Conservation (phyloP, 208 protist genomes). For the Leptomonas pyrrhocoris region DNA sequence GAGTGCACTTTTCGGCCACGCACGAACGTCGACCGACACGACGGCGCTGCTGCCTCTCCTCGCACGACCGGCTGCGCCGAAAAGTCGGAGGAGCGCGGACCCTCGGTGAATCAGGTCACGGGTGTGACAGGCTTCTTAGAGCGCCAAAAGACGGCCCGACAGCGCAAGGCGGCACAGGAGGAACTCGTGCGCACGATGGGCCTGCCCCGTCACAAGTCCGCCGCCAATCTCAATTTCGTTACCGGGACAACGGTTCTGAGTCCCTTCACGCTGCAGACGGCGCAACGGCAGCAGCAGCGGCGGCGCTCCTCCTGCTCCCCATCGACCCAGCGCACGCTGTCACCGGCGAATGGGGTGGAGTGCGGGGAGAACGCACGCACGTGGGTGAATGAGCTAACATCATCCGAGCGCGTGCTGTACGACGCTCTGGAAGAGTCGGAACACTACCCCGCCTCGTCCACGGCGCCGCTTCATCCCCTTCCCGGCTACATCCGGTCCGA, state of each 20-base stretch:
- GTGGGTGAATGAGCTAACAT: slow-evolving; percentile 5
- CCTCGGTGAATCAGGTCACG: slow-evolving; percentile 36
- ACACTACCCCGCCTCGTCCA: neutral
- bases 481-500: slow-evolving; percentile 14
- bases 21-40: slow-evolving; percentile 43
- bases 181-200: slow-evolving; percentile 49
- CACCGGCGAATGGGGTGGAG: neutral
- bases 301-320: slow-evolving; percentile 3
- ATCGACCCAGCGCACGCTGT: neutral
- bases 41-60: neutral
- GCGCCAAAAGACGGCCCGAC: slow-evolving; percentile 57
- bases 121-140: slow-evolving; percentile 67
- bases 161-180: slow-evolving; percentile 50
- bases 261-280: slow-evolving; percentile 29
- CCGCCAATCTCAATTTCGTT: neutral
- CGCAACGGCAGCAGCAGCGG: slow-evolving; percentile 5
- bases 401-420: slow-evolving; percentile 27
- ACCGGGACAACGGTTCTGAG: slow-evolving; percentile 12
- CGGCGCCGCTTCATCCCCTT: slow-evolving; percentile 16
- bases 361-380: neutral
- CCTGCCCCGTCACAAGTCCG: slow-evolving; percentile 14
- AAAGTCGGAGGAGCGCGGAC: neutral
- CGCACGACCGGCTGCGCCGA: neutral
- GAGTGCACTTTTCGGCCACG: slow-evolving; percentile 83
- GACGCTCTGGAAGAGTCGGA: slow-evolving; percentile 12